These are phyloP conservation scores for Cadophora sp. DNA, from an alignment of 2,329 filamentous ascomycete species.

Conservation along the genomic window DNA sequence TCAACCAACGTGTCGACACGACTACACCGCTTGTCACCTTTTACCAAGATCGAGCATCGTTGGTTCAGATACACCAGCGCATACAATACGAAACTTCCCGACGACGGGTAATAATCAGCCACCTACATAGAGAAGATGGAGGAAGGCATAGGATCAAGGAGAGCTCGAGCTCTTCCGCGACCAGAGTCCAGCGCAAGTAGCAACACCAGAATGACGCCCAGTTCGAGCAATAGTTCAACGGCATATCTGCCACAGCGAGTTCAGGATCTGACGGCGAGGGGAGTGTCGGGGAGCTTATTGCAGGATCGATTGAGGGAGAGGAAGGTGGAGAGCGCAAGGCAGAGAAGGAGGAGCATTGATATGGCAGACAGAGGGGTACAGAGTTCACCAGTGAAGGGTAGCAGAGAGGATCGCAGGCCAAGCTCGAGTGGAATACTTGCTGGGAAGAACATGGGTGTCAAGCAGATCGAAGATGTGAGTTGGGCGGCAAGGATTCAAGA, in stretches of 20 bases:
- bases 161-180: conserved; percentile 21
- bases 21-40: not conserved
- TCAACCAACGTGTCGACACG: not conserved
- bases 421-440: conserved; percentile 38
- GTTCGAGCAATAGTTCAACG: conserved; percentile 30
- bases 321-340: conserved; percentile 41
- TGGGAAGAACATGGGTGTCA: conserved; percentile 63
- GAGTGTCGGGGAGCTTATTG: conserved; percentile 37
- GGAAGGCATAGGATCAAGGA: conserved; percentile 26
- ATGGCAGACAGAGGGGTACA: conserved; percentile 35
- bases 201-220: conserved; percentile 39
- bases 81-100: conserved; percentile 19
- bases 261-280: conserved; percentile 2
- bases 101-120: conserved; percentile 2
- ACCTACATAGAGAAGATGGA: conserved; percentile 28
- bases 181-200: conserved; percentile 36
- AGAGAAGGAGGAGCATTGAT: conserved; percentile 37
- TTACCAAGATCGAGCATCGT: conserved; percentile 15
- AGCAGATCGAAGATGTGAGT: conserved; percentile 71
- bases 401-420: conserved; percentile 37
- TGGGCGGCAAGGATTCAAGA: not conserved
- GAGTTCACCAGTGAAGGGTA: conserved; percentile 41
- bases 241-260: conserved; percentile 25
- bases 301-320: conserved; percentile 45
- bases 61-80: conserved; percentile 7